phyloP scores from a whole-genome alignment of 1,284 basidiomycete genomes.

The Dichomitus squalens region DNA sequence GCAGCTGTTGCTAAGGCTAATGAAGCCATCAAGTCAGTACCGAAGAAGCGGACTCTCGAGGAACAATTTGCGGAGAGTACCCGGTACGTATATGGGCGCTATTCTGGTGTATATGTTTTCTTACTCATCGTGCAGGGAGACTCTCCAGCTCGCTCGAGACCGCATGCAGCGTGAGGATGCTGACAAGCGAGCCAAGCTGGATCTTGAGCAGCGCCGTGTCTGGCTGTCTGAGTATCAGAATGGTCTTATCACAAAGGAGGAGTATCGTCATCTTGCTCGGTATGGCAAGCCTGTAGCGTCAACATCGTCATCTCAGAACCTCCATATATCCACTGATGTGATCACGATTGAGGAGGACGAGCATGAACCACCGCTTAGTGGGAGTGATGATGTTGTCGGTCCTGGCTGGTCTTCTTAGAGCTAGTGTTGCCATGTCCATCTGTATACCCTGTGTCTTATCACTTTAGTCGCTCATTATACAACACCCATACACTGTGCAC shows the following conservation, averaged over 20 bases:
- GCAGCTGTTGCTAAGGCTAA: not conserved
- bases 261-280: not conserved
- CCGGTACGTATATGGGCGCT: not conserved
- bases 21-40: not conserved
- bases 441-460: too few species aligned
- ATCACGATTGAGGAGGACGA: not conserved
- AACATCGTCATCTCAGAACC: too few species aligned
- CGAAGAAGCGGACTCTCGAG: not conserved
- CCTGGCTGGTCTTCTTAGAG: not conserved
- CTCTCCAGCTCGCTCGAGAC: not conserved
- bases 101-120: not conserved
- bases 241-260: not conserved
- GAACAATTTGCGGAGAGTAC: not conserved
- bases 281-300: not conserved
- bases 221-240: not conserved
- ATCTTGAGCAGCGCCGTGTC: not conserved
- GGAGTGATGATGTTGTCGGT: not conserved
- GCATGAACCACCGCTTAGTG: not conserved
- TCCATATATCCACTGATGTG: too few species aligned
- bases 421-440: too few species aligned
- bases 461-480: too few species aligned
- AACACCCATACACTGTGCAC: not conserved
- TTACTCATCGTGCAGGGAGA: not conserved
- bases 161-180: not conserved
- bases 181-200: not conserved